These are phyloP conservation scores for Cryptosporidium felis DNA, from an alignment of 169 alveolate genomes.

Conservation along the genomic window DNA sequence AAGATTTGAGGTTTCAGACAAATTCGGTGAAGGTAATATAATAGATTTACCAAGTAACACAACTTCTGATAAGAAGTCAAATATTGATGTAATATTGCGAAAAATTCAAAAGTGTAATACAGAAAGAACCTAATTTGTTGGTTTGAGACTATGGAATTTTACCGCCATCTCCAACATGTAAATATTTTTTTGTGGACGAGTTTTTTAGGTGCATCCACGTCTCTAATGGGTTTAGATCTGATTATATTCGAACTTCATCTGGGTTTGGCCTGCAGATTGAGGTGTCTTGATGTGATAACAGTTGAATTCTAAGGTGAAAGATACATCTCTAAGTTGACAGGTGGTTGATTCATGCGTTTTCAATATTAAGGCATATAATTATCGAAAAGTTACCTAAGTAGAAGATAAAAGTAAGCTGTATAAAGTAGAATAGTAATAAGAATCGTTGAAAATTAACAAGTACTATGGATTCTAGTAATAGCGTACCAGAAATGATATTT, in stretches of 20 bases:
- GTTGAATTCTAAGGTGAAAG: too few species aligned
- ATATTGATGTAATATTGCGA: slow-evolving; percentile 72
- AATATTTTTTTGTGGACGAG: slow-evolving; percentile 52
- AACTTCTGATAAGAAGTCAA: slow-evolving; percentile 75
- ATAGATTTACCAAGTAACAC: slow-evolving; percentile 74
- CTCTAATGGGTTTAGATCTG: slow-evolving; percentile 60
- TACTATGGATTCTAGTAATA: neutral
- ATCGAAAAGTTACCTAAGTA: slow-evolving; percentile 13
- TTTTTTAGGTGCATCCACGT: slow-evolving; percentile 50
- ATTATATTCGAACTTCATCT: neutral
- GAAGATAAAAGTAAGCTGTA: slow-evolving; percentile 22
- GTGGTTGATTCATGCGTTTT: too few species aligned
- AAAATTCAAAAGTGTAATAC: neutral
- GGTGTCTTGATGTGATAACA: too few species aligned
- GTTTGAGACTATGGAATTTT: neutral
- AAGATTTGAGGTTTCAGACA: slow-evolving; percentile 74
- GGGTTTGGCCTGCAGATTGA: neutral
- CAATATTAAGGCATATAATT: too few species aligned
- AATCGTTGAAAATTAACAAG: neutral
- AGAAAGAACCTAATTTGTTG: neutral
- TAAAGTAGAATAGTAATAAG: slow-evolving; percentile 1
- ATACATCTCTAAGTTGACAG: too few species aligned
- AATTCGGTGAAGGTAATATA: slow-evolving; percentile 68
- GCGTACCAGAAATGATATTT: slow-evolving; percentile 35
- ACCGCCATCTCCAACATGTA: slow-evolving; percentile 56